Percentiles rank a stretch among this genome's conserved stretches.
These are phyloP conservation scores for Hypoxylon perforatum DNA, from an alignment of 495 filamentous ascomycete species.

Conservation along the genomic window DNA sequence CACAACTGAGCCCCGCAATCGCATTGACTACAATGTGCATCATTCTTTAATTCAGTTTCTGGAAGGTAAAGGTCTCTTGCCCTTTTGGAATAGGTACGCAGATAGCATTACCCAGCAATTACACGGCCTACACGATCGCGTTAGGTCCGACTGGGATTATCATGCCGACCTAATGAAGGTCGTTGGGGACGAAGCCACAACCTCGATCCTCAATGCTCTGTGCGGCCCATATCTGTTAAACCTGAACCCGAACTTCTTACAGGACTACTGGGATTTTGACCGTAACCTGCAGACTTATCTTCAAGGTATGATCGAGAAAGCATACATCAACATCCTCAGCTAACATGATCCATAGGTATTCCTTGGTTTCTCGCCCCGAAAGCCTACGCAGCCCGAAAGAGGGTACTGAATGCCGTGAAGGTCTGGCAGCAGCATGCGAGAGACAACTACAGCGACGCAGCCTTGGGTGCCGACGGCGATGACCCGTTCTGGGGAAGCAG, in stretches of 20 bases:
- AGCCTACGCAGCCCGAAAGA: slow-evolving; percentile 39
- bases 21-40: slow-evolving; percentile 43
- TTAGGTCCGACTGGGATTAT: slow-evolving; percentile 28
- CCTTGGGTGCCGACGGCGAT: slow-evolving; percentile 38
- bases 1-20: slow-evolving; percentile 37
- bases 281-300: slow-evolving; percentile 44
- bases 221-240: slow-evolving; percentile 45
- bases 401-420: slow-evolving; percentile 39
- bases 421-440: slow-evolving; percentile 44
- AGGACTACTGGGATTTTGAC: slow-evolving; percentile 48
- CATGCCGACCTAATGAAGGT: slow-evolving; percentile 42
- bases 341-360: slow-evolving; percentile 25
- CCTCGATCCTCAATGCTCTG: slow-evolving; percentile 42
- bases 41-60: slow-evolving; percentile 34
- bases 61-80: slow-evolving; percentile 32
- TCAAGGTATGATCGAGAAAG: slow-evolving; percentile 25
- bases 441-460: slow-evolving; percentile 32
- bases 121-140: slow-evolving; percentile 20
- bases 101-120: slow-evolving; percentile 33
- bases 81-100: slow-evolving; percentile 38
- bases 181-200: slow-evolving; percentile 37
- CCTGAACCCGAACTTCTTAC: slow-evolving; percentile 41
- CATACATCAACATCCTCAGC: background rate
- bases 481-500: slow-evolving; percentile 48
- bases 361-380: slow-evolving; percentile 42